phyloP scores from a whole-genome alignment of 2,329 filamentous ascomycete species.

The Drechslerella stenobrocha region DNA sequence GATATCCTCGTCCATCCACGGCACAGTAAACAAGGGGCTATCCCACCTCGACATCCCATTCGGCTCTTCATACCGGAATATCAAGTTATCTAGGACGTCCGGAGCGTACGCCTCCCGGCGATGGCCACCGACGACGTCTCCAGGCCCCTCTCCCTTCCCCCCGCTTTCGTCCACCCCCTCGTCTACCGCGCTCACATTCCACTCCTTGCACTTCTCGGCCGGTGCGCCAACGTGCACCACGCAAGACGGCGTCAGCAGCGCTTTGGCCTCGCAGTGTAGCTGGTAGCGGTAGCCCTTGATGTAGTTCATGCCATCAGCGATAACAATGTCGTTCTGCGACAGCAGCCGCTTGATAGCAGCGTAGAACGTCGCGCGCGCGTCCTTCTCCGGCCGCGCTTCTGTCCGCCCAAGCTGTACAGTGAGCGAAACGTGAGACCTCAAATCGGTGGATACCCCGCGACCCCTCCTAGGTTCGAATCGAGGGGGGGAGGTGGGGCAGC shows the following conservation, averaged over 20 bases:
- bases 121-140: slow-evolving; percentile 52
- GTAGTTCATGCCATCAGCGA: slow-evolving; percentile 80
- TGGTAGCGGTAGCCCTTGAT: slow-evolving; percentile 91
- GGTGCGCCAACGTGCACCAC: slow-evolving; percentile 64
- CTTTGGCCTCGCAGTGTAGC: slow-evolving; percentile 81
- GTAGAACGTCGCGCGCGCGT: slow-evolving; percentile 74
- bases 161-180: slow-evolving; percentile 51
- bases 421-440: slow-evolving; percentile 28
- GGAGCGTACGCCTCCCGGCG: slow-evolving; percentile 59
- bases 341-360: slow-evolving; percentile 77
- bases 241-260: slow-evolving; percentile 72
- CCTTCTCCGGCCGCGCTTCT: slow-evolving; percentile 66
- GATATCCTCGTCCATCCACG: slow-evolving; percentile 69
- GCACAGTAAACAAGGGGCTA: slow-evolving; percentile 75
- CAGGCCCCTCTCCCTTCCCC: slow-evolving; percentile 40
- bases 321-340: slow-evolving; percentile 72
- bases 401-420: slow-evolving; percentile 22
- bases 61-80: slow-evolving; percentile 82
- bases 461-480: no score
- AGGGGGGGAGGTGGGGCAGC: neutral
- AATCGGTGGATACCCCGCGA: no score
- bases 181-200: slow-evolving; percentile 61
- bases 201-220: slow-evolving; percentile 58
- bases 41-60: slow-evolving; percentile 86
- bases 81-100: slow-evolving; percentile 73